Evolutionary conservation across 2,329 filamentous ascomycete genomes (phyloP).

Genomic region (Aspergillus udagawae): DNA sequence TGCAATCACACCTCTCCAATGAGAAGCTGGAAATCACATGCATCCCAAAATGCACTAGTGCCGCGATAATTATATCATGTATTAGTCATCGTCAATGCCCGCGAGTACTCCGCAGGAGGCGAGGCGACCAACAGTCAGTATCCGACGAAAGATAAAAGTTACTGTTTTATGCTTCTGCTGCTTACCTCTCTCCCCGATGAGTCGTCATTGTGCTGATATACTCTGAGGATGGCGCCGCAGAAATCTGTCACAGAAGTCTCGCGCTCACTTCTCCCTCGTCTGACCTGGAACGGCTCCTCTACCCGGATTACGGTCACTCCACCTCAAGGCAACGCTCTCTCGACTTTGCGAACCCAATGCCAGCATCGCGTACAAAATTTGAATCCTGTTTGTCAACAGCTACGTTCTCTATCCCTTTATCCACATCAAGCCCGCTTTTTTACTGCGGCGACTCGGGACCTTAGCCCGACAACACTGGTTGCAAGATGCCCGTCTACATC

Average conservation of each 20-base stretch:
- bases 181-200: not conserved
- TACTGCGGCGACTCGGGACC: conserved; percentile 12
- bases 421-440: conserved; percentile 12
- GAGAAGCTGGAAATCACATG: not conserved
- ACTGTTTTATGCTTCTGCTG: not conserved
- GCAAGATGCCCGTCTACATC: conserved; percentile 16
- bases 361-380: conserved; percentile 20
- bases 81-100: conserved; percentile 4
- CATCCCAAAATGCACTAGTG: not conserved
- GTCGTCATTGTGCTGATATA: not conserved
- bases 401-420: conserved; percentile 11
- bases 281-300: conserved; percentile 40
- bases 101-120: not conserved
- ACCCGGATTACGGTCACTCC: conserved; percentile 27
- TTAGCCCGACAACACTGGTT: conserved; percentile 15
- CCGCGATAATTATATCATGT: not conserved
- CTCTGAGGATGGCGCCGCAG: conserved; percentile 35
- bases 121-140: not conserved
- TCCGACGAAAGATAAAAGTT: not conserved
- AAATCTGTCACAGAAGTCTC: conserved; percentile 42
- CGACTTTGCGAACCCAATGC: conserved; percentile 19
- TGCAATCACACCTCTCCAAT: not conserved
- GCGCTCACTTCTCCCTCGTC: conserved; percentile 39
- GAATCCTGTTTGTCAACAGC: conserved; percentile 19
- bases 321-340: conserved; percentile 22